A percentile compares a stretch with the other conserved stretches of the same genome.
phyloP scores from a whole-genome alignment of 345 rosid species.

The Reutealis trisperma region DNA sequence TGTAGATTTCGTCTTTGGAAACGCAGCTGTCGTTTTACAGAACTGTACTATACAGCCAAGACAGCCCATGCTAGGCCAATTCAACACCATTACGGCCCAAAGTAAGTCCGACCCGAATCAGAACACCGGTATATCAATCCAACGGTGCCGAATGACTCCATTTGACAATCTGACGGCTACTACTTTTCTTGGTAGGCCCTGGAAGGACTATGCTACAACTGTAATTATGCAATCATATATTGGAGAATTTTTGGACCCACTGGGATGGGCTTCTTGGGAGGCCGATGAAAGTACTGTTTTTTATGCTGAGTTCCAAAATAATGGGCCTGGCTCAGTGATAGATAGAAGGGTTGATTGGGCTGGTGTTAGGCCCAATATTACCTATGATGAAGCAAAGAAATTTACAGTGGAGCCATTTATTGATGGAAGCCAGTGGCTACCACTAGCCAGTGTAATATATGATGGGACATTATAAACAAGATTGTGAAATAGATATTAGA shows the following conservation, averaged over 20 bases:
- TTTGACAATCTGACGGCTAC: conserved; percentile 13
- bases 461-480: not conserved
- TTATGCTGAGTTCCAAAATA: conserved; percentile 34
- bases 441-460: conserved; percentile 6
- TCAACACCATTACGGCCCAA: conserved; percentile 30
- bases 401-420: conserved; percentile 34
- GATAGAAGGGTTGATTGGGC: conserved; percentile 36
- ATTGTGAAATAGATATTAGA: too few species aligned
- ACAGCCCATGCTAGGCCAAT: conserved; percentile 25
- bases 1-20: conserved; percentile 37
- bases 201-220: conserved; percentile 42
- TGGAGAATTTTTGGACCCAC: conserved; percentile 29
- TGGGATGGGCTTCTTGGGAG: conserved; percentile 39
- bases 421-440: conserved; percentile 37
- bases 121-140: conserved; percentile 37
- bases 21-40: conserved; percentile 29
- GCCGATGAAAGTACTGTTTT: conserved; percentile 7
- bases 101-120: conserved; percentile 37
- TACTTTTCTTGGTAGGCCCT: conserved; percentile 45
- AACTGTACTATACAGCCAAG: conserved; percentile 28
- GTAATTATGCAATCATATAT: conserved; percentile 33
- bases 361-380: conserved; percentile 33
- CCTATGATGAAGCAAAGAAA: conserved; percentile 18
- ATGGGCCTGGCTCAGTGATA: conserved; percentile 33
- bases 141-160: conserved; percentile 21